Conservation (phyloP, 768 basidiomycete species). For the Galerina sulciceps region DNA sequence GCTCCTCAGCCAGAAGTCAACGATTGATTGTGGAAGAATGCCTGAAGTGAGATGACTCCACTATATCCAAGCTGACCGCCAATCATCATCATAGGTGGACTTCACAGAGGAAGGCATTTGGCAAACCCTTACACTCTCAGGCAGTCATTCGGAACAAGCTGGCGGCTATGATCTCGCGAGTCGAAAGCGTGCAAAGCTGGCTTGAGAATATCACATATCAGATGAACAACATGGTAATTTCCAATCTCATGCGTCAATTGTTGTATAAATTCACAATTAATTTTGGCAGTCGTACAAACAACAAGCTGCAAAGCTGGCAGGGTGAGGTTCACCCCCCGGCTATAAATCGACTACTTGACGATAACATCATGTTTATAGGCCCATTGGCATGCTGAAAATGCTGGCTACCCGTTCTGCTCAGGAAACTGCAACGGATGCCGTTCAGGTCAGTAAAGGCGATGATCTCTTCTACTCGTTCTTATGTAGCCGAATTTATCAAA, state of each 20-base stretch:
- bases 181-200: constrained; percentile 78
- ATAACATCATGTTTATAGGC: constrained; percentile 37
- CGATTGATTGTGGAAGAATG: constrained; percentile 58
- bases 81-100: constrained; percentile 62
- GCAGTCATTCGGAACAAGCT: constrained; percentile 90
- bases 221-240: constrained; percentile 80
- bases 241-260: background rate
- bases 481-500: constrained; percentile 5
- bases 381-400: constrained; percentile 76
- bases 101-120: constrained; percentile 87
- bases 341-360: background rate
- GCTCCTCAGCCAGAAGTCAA: constrained; percentile 69
- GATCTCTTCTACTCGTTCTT: background rate
- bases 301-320: constrained; percentile 75
- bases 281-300: constrained; percentile 64
- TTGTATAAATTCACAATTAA: background rate
- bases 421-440: constrained; percentile 70
- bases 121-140: constrained; percentile 82
- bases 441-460: constrained; percentile 47
- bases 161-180: constrained; percentile 73
- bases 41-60: constrained; percentile 43
- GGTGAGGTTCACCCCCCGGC: constrained; percentile 42
- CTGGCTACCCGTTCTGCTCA: constrained; percentile 64
- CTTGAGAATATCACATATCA: constrained; percentile 85
- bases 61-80: constrained; percentile 1